Base-by-base conservation (phyloP, 768 basidiomycete genomes). In the Suillus luteus region DNA sequence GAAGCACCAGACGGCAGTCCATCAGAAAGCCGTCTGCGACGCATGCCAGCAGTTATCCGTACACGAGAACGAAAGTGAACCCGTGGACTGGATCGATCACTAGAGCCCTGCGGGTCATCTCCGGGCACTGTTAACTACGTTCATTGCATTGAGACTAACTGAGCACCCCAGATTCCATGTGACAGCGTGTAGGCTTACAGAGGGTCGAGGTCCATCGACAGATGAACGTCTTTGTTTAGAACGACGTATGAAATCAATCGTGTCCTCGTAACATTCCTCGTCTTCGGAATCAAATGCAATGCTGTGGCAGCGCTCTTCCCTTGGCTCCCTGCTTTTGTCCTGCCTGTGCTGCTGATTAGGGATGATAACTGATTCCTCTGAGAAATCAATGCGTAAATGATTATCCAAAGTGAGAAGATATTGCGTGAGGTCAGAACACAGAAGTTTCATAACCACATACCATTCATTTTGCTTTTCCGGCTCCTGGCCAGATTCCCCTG, bases 21-120 rank as follows among this genome's bases (percentile, higher is more conserved):
- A 41, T 71, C 71, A n/a, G 70, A 66, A 19, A 52, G 60, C 61
- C 76, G 77, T 24, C 80, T 80, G 67, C 81, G 81, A 54, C 82
- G 82, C 40, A 91, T 70, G 22, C 91, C 91, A 17, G 88, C 89
- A 3, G 89, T 85, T 66, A 92, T 92, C 68, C 91, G 87, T 38
- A 92, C 91, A 48, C 91, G 85, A 61, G 90, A 87, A 62, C 85
- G 84, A 73, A 92, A 92, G 60, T 83, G 88, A 3, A 92, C 87
- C 38, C 76, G 79, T 6, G 66, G 70, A 49, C 60, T 24, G 19
- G 67, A 46, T 15, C 55, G 69, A 59, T 67, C 69, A 22, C 63
- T 35, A 35, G 58, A 22, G n/a, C 31, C 40, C 24, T 58, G 57
- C 11, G 11, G 24, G 17, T 58, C 57, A 58, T 41, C 57, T 31